Evolutionary conservation across 805 yeast species (phyloP).

Genomic region (Myxozyma geophila): DNA sequence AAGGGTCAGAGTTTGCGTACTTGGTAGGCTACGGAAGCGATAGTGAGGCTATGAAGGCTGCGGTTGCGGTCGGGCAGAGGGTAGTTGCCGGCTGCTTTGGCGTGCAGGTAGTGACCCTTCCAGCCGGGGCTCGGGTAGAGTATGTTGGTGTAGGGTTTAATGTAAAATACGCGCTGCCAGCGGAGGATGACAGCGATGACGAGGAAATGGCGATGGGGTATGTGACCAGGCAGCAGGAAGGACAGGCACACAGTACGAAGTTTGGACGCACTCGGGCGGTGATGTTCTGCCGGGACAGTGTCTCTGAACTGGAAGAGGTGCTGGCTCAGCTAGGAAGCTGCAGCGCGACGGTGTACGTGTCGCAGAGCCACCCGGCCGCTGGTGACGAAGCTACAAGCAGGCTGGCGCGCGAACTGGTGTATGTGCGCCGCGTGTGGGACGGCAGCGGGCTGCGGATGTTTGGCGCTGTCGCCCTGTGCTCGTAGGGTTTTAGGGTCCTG

Average conservation of each 20-base stretch:
- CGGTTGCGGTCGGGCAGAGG: conserved; percentile 7
- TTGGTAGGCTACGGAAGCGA: conserved; percentile 10
- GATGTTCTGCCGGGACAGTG: not conserved
- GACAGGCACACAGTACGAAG: not conserved
- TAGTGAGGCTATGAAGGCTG: conserved; percentile 8
- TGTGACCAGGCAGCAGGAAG: too few relatives aligned
- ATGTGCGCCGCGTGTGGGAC: conserved; percentile 2
- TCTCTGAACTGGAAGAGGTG: not conserved
- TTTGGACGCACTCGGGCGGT: not conserved
- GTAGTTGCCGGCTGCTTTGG: conserved; percentile 8
- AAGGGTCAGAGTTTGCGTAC: conserved; percentile 6
- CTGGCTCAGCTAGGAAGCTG: not conserved
- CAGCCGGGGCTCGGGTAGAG: conserved; percentile 23
- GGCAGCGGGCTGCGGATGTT: not conserved
- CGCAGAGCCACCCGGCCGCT: not conserved
- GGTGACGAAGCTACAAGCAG: not conserved
- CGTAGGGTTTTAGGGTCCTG: not conserved
- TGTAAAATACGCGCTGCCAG: not conserved
- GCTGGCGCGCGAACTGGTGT: not conserved
- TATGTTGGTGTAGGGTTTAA: conserved; percentile 12
- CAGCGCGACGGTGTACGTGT: not conserved
- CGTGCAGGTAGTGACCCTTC: conserved; percentile 13
- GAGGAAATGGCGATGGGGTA: not conserved
- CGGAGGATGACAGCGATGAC: conserved; percentile 8
- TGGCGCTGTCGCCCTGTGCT: not conserved